Evolutionary conservation across 805 yeast genomes (phyloP), one percentile per base, ranked within the genome.

Genomic region (Ogataea trehalophila): DNA sequence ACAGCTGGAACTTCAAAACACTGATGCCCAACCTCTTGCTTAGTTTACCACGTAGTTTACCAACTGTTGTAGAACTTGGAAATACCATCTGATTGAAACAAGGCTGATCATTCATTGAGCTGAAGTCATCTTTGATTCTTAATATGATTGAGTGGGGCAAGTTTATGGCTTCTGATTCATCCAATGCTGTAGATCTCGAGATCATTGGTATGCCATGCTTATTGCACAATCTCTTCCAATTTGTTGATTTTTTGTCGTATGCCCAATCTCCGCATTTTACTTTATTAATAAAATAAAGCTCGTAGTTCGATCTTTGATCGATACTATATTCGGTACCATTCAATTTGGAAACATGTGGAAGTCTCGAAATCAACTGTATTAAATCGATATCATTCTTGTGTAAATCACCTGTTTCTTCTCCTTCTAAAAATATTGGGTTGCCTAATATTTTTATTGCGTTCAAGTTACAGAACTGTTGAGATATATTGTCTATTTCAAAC

Each of bases 241-340:
- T 59, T 17, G 33, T n/a, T 3, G 54, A 26, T 22, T 47, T 47
- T 2, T 46, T 34, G 37, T 65, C 54, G 38, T 64, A 70, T 1
- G 38, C 38, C 43, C 68, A 54, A 6, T 63, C 59, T 6, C 58
- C 58, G 17, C 57, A 49, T n/a, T 56, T 59, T 0, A 85, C 77
- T 50, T 72, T 72, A 5, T 81, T 71, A 29, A 85, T 67, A 50
- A 85, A 81, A 58, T 76, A 87, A 5, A 86, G 60, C 60, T 89
- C 96, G 1, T 87, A 84, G 53, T 83, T 85, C 6, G 49, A 53
- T 16, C 89, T 70, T 42, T 81, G 85, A 2, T 65, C 71, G 0
- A 40, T 46, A 3, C 68, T 58, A 8, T 87, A 65, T 0, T 35
- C 43, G 0, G 81, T 72, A 1, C 96, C 95, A 57, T 90, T 81